phyloP scores from a whole-genome alignment of 768 basidiomycete species.

The Lactarius trivialis region DNA sequence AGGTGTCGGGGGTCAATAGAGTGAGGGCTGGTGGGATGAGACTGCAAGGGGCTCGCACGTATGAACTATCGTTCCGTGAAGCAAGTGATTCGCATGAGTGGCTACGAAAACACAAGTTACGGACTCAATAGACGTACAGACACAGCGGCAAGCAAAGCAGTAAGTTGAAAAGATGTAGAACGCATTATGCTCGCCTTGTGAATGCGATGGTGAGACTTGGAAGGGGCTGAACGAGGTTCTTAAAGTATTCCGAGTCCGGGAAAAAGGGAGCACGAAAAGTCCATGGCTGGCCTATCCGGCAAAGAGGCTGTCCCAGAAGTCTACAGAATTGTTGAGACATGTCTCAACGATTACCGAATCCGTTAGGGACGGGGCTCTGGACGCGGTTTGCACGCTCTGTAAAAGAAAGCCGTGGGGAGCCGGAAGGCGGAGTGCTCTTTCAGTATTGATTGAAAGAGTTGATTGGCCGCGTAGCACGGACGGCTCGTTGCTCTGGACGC shows the following conservation, averaged over 20 bases:
- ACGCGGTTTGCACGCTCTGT: not conserved
- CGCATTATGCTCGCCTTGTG: conserved; percentile 9
- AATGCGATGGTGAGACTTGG: not conserved
- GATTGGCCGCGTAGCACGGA: no score
- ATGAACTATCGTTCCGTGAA: not conserved
- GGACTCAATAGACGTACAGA: not conserved
- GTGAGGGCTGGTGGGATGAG: not conserved
- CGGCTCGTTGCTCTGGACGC: no score
- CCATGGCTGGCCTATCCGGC: conserved; percentile 7
- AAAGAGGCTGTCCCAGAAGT: conserved; percentile 1
- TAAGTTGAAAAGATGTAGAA: conserved; percentile 1
- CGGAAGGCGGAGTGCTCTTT: no score
- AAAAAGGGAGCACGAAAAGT: not conserved
- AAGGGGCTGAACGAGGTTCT: not conserved
- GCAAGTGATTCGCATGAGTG: not conserved
- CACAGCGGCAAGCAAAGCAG: not conserved
- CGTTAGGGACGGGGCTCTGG: not conserved
- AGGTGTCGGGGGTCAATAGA: not conserved
- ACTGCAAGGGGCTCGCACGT: not conserved
- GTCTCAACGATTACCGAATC: conserved; percentile 1
- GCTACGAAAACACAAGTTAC: not conserved
- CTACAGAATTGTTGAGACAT: not conserved
- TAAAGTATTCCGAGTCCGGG: not conserved
- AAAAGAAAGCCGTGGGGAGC: not conserved
- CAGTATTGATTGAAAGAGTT: no score